A percentile compares a stretch with the other conserved stretches of the same genome.
Evolutionary conservation across 768 basidiomycete species (phyloP).

Genomic region (Suillus ampliporus): DNA sequence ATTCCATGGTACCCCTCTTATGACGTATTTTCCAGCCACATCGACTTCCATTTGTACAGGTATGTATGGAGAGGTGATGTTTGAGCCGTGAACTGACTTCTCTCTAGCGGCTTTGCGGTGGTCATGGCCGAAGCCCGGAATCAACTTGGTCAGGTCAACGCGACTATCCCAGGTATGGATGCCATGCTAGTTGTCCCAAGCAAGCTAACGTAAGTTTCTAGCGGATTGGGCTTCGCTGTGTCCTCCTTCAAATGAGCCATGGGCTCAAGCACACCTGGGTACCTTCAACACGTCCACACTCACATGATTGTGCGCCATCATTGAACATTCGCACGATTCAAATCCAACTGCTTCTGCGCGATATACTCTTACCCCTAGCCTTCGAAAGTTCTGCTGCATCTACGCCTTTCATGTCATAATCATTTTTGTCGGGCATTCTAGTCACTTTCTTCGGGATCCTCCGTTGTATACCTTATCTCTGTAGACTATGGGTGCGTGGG

Average conservation of each 20-base stretch:
- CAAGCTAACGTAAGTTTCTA: slow-evolving; percentile 8
- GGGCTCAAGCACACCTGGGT: slow-evolving; percentile 9
- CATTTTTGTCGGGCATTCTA: too few relatives aligned
- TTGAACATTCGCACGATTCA: background rate
- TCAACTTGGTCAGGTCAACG: slow-evolving; percentile 1
- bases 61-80: slow-evolving; percentile 14
- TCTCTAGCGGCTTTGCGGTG: slow-evolving; percentile 36
- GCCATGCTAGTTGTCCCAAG: background rate
- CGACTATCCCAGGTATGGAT: slow-evolving; percentile 24
- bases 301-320: background rate
- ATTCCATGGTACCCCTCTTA: background rate
- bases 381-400: background rate
- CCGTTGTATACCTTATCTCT: too few relatives aligned
- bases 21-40: slow-evolving; percentile 28
- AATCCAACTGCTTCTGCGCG: background rate
- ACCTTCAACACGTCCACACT: background rate
- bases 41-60: slow-evolving; percentile 37
- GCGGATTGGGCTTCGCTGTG: slow-evolving; percentile 30
- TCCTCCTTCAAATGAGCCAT: background rate
- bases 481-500: background rate
- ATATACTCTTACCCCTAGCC: background rate
- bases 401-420: too few relatives aligned
- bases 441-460: background rate
- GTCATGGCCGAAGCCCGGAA: slow-evolving; percentile 35
- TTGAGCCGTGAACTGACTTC: slow-evolving; percentile 11